These are phyloP conservation scores for Nissolia schottii DNA, from an alignment of 306 rosid species.

Conservation along the genomic window DNA sequence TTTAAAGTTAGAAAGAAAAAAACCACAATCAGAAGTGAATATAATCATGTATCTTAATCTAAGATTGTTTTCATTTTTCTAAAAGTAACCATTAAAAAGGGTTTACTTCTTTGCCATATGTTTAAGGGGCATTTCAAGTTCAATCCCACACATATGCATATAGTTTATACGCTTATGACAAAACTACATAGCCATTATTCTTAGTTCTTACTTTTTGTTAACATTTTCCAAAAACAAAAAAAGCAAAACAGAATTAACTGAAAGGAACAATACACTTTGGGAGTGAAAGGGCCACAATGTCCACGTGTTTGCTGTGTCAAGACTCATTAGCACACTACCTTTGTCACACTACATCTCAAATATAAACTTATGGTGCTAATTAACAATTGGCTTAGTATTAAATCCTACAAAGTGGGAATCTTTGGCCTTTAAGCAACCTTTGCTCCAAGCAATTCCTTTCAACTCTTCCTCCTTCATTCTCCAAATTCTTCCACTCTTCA, in stretches of 20 bases:
- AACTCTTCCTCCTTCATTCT: slow-evolving; percentile 29
- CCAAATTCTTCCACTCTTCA: slow-evolving; percentile 13
- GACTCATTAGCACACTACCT: slow-evolving; percentile 23
- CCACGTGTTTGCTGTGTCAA: slow-evolving; percentile 29
- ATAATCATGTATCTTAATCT: not conserved
- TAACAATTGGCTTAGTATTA: slow-evolving; percentile 30
- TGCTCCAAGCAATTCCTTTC: slow-evolving; percentile 74
- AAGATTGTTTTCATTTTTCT: not conserved
- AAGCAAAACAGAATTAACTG: slow-evolving; percentile 25
- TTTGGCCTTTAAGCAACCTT: slow-evolving; percentile 80
- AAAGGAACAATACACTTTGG: slow-evolving; percentile 18
- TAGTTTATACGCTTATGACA: not conserved
- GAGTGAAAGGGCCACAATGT: slow-evolving; percentile 1
- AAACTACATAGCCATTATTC: not conserved
- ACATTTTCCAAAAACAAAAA: not conserved
- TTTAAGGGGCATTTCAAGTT: slow-evolving; percentile 1
- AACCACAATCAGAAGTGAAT: not conserved
- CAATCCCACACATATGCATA: not conserved
- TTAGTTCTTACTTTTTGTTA: not conserved
- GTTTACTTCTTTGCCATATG: not conserved
- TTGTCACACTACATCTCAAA: slow-evolving; percentile 25
- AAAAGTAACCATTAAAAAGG: slow-evolving; percentile 6
- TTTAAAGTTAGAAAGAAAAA: not conserved
- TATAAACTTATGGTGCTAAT: slow-evolving; percentile 31
- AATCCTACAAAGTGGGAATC: slow-evolving; percentile 51